Base-by-base conservation (phyloP, 1,284 basidiomycete species). In the Malassezia caprae region DNA sequence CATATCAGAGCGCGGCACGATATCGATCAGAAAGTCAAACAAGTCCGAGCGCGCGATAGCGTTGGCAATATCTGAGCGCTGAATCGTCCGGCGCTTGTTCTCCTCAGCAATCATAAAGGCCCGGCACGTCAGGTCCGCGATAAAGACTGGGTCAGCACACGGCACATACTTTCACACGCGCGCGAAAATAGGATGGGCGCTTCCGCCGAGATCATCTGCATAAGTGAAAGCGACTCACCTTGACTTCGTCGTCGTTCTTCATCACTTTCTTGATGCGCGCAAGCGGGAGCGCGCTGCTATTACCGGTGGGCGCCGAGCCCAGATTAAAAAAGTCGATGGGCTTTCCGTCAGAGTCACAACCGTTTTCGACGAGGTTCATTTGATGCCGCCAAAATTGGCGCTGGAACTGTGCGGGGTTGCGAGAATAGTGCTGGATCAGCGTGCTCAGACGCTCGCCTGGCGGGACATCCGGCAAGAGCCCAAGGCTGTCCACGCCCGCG, bases 251-350 rank as follows among this genome's bases (percentile, higher is more conserved):
- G 51, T 74, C 69, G 21, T 63, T 64, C 58, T 74, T 74, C 71
- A 74, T 73, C 40, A 73, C 72, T 46, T 73, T 73, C 41, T 74
- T 74, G 54, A 74, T 73, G 11, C 72, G 59, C 1, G 72, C 72
- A n/a, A 74, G 56, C 0, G 72, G 72, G 2, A 74, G 56, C 17
- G 70, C 68, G n/a, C 69, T 68, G 11, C 65, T 62, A 32, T 62
- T 53, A 2, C 63, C 65, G 10, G 56, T 64, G 1, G 56, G 47
- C 8, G 49, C 30, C 7, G 46, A 44, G n/a, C 51, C 51, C 15
- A 54, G 40, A 32, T 53, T 53, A 27, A 67, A 65, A 54, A 68
- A 68, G 56, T 68, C 66, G 51, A 68, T 60, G 19, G 64, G 42
- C 17, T 64, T 64, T 28, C 66, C 66, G 21, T 68, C 66, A 7